phyloP scores from a whole-genome alignment of 2,329 filamentous ascomycete genomes.

The Gnomoniopsis sp. region DNA sequence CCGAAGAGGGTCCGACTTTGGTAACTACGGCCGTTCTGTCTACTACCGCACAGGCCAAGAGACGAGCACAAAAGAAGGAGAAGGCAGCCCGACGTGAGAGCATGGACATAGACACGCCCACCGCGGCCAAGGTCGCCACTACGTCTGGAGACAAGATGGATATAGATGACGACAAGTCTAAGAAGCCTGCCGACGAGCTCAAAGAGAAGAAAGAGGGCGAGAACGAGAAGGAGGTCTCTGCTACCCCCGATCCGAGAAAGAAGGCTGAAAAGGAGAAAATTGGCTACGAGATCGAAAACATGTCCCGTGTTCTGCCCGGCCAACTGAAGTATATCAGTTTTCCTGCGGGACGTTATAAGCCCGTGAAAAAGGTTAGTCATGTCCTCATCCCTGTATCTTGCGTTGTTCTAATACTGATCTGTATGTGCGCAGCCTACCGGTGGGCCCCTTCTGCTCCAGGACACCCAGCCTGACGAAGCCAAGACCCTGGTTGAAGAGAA shows the following conservation, averaged over 20 bases:
- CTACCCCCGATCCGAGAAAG: conserved; percentile 68
- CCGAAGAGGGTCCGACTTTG: conserved; percentile 88
- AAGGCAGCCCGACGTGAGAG: conserved; percentile 83
- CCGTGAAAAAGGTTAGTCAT: conserved; percentile 74
- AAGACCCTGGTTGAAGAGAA: conserved; percentile 88
- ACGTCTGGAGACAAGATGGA: conserved; percentile 82
- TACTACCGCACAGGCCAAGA: conserved; percentile 94
- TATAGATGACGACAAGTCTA: conserved; percentile 62
- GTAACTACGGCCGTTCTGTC: conserved; percentile 95
- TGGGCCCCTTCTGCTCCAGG: conserved; percentile 85
- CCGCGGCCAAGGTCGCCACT: conserved; percentile 59
- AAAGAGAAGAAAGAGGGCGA: conserved; percentile 63
- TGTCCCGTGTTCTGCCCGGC: conserved; percentile 87
- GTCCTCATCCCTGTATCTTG: background rate
- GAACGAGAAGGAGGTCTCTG: conserved; percentile 53
- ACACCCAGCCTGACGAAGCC: conserved; percentile 73
- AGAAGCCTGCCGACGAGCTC: conserved; percentile 42
- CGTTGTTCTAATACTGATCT: conserved; percentile 36
- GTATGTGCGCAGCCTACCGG: conserved; percentile 68
- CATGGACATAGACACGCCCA: conserved; percentile 89
- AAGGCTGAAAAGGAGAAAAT: conserved; percentile 94
- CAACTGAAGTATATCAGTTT: conserved; percentile 97
- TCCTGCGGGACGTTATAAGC: conserved; percentile 84
- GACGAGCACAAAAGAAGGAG: conserved; percentile 91
- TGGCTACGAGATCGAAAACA: conserved; percentile 93